Base-by-base conservation (phyloP, 495 filamentous ascomycete species). In the Aspergillus affinis region DNA sequence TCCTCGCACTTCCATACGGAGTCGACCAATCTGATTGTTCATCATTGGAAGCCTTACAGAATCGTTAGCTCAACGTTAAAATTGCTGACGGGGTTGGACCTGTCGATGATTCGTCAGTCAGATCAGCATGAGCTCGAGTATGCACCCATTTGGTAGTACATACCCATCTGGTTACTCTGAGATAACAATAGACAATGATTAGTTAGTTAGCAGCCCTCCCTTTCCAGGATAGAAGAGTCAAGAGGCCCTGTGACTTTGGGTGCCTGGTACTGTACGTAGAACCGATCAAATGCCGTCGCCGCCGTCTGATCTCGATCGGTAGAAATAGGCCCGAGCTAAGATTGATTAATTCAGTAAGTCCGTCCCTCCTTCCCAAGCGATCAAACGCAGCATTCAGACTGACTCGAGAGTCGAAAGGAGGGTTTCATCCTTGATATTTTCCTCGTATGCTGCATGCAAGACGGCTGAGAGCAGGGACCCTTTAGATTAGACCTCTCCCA, bases 21-120 rank as follows among this genome's bases (percentile, higher is more conserved):
- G 58, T 61, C 20, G 53, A 41, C 36, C 36, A 41, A 41, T 41
- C 36, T 4, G 36, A 41, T 41, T 41, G 36, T 41, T 54, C 54
- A 53, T 61, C 51, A 57, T 61, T 61, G 56, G 55, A 61, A 54
- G 55, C 61, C 54, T 64, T 56, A 57, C 51, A 57, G 27, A 44
- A 29, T 41, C 47, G 54, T 44, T 56, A 55, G 54, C 54, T 56
- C 45, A 30, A 48, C 53, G 21, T 55, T 55, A 55, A 53, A n/a
- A 15, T 32, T 41, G 30, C 26, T 32, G n/a, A 54, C 30, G 27
- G 51, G 53, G 7, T 21, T 46, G 41, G 54, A 26, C 26, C 45
- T 23, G 27, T 48, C 54, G 20, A 54, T 27, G 26, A 52, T 52
- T 26, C 50, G 50, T 30, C 26, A 32, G 20, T 45, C n/a, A 3